Evolutionary conservation across 208 protist genomes (phyloP), one percentile per base, ranked within the genome.

Genomic region (Leishmania tropica): DNA sequence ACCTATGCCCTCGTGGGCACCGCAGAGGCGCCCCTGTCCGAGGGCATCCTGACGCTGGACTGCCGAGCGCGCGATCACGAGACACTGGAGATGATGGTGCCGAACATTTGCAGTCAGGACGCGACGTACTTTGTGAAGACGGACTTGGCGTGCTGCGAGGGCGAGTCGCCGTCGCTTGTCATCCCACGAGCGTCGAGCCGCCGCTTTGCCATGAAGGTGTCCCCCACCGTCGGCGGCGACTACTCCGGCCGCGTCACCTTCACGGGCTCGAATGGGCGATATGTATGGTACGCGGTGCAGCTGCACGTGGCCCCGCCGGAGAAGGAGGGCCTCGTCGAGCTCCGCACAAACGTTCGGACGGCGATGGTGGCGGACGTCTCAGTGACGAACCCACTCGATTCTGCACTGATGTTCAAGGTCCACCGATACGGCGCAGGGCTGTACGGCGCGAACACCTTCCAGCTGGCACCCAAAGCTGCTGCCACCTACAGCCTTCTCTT

Each of bases 281-380:
- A 97, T 84, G 80, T 97, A 40, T 99, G 96, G 96, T 99, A 96
- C 87, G 90, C 88, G 35, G 81, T 98, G 40, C 92, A 97, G 40
- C 81, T 99, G n/a, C 76, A 76, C 74, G 94, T 96, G 6, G 81
- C 87, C 24, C 90, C 92, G 42, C 96, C 98, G 28, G 91, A 97
- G 73, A 93, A 95, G 83, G 98, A 99, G 81, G 89, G 89, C 48
- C 91, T 83, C 2, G 85, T 99, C 13, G 87, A 88, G n/a, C 87
- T 99, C 31, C 53, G 54, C 37, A 97, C 97, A 1, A 87, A 93
- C 73, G 87, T 98, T 68, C 91, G 97, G 37, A 93, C 93, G 31
- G 87, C 94, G 48, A 91, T 98, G 42, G 92, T 93, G 53, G 91
- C 95, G 17, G 94, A 98, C 77, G 91, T 99, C 51, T 87, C 80